A percentile compares a stretch with the other conserved stretches of the same genome.
phyloP scores from a whole-genome alignment of 768 basidiomycete species.

The Russula earlei region DNA sequence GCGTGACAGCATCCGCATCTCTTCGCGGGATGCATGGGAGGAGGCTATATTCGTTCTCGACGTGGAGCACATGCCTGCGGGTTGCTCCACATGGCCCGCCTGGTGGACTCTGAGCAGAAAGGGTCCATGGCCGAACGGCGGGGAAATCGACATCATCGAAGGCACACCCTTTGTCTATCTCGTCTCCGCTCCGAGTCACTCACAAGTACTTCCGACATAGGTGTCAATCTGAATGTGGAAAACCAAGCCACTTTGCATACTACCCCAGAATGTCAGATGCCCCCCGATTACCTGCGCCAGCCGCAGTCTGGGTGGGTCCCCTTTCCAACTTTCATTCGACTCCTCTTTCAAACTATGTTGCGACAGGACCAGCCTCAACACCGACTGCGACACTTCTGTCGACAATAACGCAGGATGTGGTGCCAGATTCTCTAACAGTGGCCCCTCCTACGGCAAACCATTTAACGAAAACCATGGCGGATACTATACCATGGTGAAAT shows the following conservation, averaged over 20 bases:
- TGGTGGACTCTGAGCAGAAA: constrained; percentile 46
- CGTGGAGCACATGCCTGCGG: constrained; percentile 49
- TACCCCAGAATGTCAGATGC: constrained; percentile 38
- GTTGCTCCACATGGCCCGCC: constrained; percentile 55
- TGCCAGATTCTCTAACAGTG: constrained; percentile 31
- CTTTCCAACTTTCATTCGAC: not conserved
- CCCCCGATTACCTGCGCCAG: constrained; percentile 8
- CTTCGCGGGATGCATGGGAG: constrained; percentile 34
- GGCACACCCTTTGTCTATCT: constrained; percentile 25
- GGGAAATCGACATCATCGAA: constrained; percentile 55
- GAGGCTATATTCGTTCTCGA: constrained; percentile 45
- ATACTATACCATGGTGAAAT: constrained; percentile 45
- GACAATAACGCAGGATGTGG: constrained; percentile 59
- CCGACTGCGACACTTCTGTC: constrained; percentile 39
- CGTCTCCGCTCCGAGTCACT: not conserved
- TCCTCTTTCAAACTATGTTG: not conserved
- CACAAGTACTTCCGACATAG: constrained; percentile 18
- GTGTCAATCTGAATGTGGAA: constrained; percentile 37
- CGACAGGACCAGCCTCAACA: constrained; percentile 32
- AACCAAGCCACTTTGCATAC: constrained; percentile 53
- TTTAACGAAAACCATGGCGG: constrained; percentile 52
- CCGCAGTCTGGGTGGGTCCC: constrained; percentile 40
- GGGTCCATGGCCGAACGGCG: constrained; percentile 53
- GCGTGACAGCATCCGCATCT: constrained; percentile 49
- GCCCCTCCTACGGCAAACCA: constrained; percentile 34